Evolutionary conservation across 352 stramenopile genomes (phyloP), one percentile per base, ranked within the genome.

Genomic region (Pythium phragmitis): DNA sequence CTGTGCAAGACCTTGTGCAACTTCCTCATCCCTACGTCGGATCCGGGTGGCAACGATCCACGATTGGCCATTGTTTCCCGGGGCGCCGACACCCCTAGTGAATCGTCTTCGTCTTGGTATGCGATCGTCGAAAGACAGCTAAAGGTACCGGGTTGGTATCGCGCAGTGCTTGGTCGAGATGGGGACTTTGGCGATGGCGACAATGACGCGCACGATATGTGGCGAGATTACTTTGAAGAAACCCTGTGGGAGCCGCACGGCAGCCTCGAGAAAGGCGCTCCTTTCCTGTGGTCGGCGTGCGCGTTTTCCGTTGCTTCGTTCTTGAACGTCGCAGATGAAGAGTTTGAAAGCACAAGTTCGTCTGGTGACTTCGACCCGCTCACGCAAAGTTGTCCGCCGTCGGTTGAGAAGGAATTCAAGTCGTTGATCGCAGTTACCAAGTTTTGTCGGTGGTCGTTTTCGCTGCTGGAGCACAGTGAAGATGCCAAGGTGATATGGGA

Each of bases 1-100:
- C 59, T 98, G 51, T 98, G 92, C 71, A 98, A 98, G 74, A 95
- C 79, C 8, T 61, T 98, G 33, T 94, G 87, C 65, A 98, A 98
- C 63, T 92, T 96, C 47, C 69, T 98, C 30, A 82, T 98, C 33
- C 91, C 91, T 26, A 88, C 82, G 8, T 82, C 80, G 7, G 79
- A 89, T 50, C 80, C 82, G 5, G 68, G 69, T 26, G 52, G 64
- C n/a, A 39, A n/a, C 13, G 9, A 3, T 2, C 19, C 53, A 19
- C 46, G 7, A 0, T 51, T 63, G 50, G 37, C 34, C 2, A 53
- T 55, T 13, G 36, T 39, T 51, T 33, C 47, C 41, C 41, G 48
- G 5, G 28, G 57, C 17, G 36, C 19, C n/a, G 45, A 65, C 23
- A 54, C 67, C 42, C 57, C 75, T 60, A 52, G 53, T 17, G 69